phyloP scores from a whole-genome alignment of 768 basidiomycete species.

The Coprinopsis strossmayeri region DNA sequence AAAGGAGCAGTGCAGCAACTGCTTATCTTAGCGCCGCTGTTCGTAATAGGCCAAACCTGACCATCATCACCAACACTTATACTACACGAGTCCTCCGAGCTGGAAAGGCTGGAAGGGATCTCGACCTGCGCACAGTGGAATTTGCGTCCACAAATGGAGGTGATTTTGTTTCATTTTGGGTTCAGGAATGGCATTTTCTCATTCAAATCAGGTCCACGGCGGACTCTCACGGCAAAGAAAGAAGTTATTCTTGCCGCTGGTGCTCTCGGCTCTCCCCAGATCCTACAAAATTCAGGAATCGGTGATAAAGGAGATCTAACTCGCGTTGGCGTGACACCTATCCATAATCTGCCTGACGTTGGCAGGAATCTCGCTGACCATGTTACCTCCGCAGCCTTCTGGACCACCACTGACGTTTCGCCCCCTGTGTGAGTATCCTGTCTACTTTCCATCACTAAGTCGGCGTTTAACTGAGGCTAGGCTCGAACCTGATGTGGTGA shows the following conservation, averaged over 20 bases:
- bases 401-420: not conserved
- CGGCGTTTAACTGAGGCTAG: too few species aligned
- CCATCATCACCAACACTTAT: conserved; percentile 12
- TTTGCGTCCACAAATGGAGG: conserved; percentile 3
- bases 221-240: conserved; percentile 9
- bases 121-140: conserved; percentile 11
- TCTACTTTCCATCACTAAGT: too few species aligned
- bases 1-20: conserved; percentile 13
- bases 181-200: not conserved
- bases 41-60: conserved; percentile 3
- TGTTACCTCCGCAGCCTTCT: not conserved
- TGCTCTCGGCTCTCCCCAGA: conserved; percentile 14
- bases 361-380: conserved; percentile 18
- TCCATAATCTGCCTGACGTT: conserved; percentile 14
- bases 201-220: not conserved
- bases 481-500: not conserved
- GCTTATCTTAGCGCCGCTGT: conserved; percentile 8
- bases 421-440: not conserved
- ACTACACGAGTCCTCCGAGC: conserved; percentile 10
- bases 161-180: not conserved
- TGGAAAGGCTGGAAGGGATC: not conserved
- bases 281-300: conserved; percentile 18
- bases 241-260: conserved; percentile 17
- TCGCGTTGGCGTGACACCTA: conserved; percentile 6
- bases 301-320: conserved; percentile 12